phyloP scores from a whole-genome alignment of 2,329 filamentous ascomycete genomes.

The Venturia effusa region DNA sequence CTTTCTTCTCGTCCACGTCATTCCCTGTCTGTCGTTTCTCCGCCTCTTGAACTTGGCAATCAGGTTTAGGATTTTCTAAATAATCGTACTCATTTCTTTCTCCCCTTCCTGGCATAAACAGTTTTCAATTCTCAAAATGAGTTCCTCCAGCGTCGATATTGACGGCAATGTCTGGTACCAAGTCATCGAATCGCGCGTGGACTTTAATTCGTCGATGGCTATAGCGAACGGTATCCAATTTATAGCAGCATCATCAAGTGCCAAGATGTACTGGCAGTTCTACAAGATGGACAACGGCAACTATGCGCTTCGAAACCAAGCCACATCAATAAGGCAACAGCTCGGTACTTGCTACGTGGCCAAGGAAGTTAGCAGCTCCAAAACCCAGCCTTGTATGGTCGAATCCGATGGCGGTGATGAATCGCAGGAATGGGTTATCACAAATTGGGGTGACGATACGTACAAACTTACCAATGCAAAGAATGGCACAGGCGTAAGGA shows the following conservation, averaged over 20 bases:
- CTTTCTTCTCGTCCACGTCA: not conserved
- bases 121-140: not conserved
- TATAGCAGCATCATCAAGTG: not conserved
- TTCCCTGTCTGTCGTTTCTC: not conserved
- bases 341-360: conserved; percentile 9
- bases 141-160: not conserved
- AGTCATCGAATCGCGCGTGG: conserved; percentile 6
- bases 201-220: conserved; percentile 8
- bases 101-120: not conserved
- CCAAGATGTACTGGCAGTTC: conserved; percentile 6
- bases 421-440: conserved; percentile 7
- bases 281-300: conserved; percentile 1
- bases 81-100: not conserved
- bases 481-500: conserved; percentile 5
- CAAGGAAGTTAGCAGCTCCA: not conserved
- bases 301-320: not conserved
- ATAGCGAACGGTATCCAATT: not conserved
- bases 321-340: conserved; percentile 4
- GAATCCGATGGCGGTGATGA: not conserved
- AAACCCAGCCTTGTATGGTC: conserved; percentile 6
- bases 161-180: conserved; percentile 10
- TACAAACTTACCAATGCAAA: conserved; percentile 5
- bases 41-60: not conserved
- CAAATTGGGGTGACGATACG: conserved; percentile 4
- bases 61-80: not conserved